Base-by-base conservation (phyloP, 129 eudicot species). In the Pittosporum tobira region DNA sequence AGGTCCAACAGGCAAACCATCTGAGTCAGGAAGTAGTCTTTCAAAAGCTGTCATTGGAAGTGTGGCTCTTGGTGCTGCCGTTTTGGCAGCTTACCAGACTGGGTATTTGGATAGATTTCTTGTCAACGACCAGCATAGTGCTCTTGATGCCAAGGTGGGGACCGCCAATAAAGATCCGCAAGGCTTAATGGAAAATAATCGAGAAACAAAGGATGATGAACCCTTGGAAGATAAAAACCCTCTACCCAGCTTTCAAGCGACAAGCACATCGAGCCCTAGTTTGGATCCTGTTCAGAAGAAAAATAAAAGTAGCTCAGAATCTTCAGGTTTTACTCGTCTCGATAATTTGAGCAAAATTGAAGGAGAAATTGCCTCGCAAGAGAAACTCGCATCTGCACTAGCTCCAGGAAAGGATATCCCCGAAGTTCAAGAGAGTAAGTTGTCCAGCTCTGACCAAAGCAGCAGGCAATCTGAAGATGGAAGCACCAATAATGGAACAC, bases 1-100 rank as follows among this genome's bases (percentile, higher is more conserved):
- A 20, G 76, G 75, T 42, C 50, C 84, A 28, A 57, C 76, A 28
- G 75, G 73, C 55, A 70, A 76, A 61, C 70, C 81, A n/a, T 54
- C 86, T 50, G 75, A 58, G 19, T 59, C 84, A 1, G 77, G 73
- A 54, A 73, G 73, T 68, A 50, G 26, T 13, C 42, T 75, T 62
- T 55, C 83, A 28, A 83, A 76, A 63, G 65, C 69, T 67, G 38
- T 91, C 27, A 12, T 76, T 53, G 99, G 96, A 75, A 61, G 81
- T 74, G 61, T 81, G 66, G 81, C 77, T 25, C 47, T 91, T 65
- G 90, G 98, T 63, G 77, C 79, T 56, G 94, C 78, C 73, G 68
- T 68, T 50, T 8, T 71, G 66, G 68, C 75, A 38, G 94, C 94
- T 67, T 81, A 83, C 71, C 84, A 77, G 26, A 65, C 76, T 66